A percentile compares a stretch with the other conserved stretches of the same genome.
Evolutionary conservation across 2,329 filamentous ascomycete genomes (phyloP).

Genomic region (Grosmannia penicillata): DNA sequence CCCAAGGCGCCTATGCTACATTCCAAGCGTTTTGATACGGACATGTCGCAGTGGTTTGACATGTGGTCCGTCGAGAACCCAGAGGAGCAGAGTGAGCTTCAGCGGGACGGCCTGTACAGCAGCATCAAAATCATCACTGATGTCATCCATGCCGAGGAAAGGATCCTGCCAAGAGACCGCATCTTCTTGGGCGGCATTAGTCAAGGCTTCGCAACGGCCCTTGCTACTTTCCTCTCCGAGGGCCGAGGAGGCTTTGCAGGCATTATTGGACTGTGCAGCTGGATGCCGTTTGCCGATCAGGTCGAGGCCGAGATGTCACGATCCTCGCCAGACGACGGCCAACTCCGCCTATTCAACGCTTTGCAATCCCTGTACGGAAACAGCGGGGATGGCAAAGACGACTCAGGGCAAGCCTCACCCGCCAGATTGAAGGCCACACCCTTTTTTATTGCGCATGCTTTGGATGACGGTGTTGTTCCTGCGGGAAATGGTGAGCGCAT

Average conservation of each 20-base stretch:
- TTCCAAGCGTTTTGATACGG: neutral
- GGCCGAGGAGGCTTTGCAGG: constrained; percentile 4
- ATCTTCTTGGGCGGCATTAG: constrained; percentile 4
- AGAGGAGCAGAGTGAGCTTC: neutral
- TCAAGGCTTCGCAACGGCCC: constrained; percentile 2
- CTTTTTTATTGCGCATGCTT: neutral
- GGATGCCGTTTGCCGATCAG: constrained; percentile 1
- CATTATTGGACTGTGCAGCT: constrained; percentile 5
- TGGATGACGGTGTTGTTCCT: neutral
- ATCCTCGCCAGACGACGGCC: neutral
- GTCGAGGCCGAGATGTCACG: neutral
- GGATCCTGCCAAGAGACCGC: neutral
- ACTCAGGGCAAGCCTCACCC: neutral
- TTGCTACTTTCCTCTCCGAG: neutral
- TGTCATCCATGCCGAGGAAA: neutral
- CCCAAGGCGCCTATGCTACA: neutral
- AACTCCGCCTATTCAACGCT: neutral
- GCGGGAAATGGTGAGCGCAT: neutral
- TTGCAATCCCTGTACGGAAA: neutral
- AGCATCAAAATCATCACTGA: neutral
- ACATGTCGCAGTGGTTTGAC: constrained; percentile 1
- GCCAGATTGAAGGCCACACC: neutral
- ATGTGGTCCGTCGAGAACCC: constrained; percentile 2
- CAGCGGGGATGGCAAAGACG: neutral
- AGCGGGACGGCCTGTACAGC: neutral